Evolutionary conservation across 495 filamentous ascomycete species (phyloP), one percentile per base, ranked within the genome.

Genomic region (Aspergillus sclerotioniger): DNA sequence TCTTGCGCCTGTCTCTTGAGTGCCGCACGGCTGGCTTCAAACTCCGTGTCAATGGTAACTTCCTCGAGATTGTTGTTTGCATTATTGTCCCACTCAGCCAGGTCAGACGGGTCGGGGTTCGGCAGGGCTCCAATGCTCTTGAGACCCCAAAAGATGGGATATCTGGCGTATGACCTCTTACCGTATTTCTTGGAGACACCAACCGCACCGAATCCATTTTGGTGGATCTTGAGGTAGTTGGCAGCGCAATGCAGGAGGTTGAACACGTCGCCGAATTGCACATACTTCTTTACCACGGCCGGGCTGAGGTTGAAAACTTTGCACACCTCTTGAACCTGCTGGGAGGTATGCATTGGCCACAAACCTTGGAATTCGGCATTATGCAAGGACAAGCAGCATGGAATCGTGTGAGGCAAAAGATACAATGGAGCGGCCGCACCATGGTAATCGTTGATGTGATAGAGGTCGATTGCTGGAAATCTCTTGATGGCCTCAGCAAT

Each of bases 401-500:
- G 78, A 37, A 78, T 70, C 1, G 73, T 86, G 21, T 78, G 68
- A 4, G 87, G 87, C 3, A 90, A 76, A 15, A 88, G 76, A 60
- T 90, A 86, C 4, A 90, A 71, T 10, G 86, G 87, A 28, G 87
- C 87, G 2, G 86, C 67, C n/a, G 87, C 83, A 28, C 87, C 87
- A 60, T 90, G 87, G 65, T 90, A 90, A 62, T 90, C 88, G 69
- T 90, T 90, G 67, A 90, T 86, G 68, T 90, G 87, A 64, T 90
- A 90, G 19, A 90, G 65, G 60, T 90, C 86, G 49, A 88, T 75
- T 16, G 25, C 25, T 0, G 85, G 82, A 39, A 81, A 81, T 6
- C 78, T 71, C 31, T 74, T 79, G 55, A 87, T 78, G 0, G 85
- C 69, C 49, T 84, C 74, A 3, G 86, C 84, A 60, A 88, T 87